A percentile compares a stretch with the other conserved stretches of the same genome.
phyloP scores from a whole-genome alignment of 2,329 filamentous ascomycete species.

The Trichoderma semiorbis region DNA sequence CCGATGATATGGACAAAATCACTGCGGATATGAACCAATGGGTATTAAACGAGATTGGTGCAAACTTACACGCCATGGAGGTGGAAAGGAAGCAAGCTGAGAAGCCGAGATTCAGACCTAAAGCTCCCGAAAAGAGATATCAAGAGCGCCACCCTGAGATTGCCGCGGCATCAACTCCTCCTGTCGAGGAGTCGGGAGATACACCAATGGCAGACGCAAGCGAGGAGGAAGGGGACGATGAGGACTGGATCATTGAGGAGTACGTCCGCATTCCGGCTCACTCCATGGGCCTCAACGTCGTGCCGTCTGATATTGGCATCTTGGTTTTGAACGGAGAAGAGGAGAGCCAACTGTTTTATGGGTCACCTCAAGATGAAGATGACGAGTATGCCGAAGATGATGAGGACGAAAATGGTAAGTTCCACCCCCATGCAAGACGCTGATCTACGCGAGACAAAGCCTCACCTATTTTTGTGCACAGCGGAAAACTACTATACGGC shows the following conservation, averaged over 20 bases:
- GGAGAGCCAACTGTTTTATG: slow-evolving; percentile 59
- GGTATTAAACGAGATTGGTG: slow-evolving; percentile 56
- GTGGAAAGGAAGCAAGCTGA: slow-evolving; percentile 36
- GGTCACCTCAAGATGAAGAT: slow-evolving; percentile 57
- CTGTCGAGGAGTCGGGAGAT: slow-evolving; percentile 22
- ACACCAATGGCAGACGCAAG: slow-evolving; percentile 39
- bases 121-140: slow-evolving; percentile 52
- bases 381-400: slow-evolving; percentile 58
- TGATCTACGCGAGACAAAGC: neutral
- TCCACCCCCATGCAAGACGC: neutral
- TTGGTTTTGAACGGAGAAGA: slow-evolving; percentile 56
- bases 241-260: slow-evolving; percentile 62
- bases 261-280: slow-evolving; percentile 59
- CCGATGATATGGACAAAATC: slow-evolving; percentile 47
- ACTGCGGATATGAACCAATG: slow-evolving; percentile 56
- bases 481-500: slow-evolving; percentile 76
- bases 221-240: slow-evolving; percentile 47
- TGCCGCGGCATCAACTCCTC: neutral
- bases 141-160: slow-evolving; percentile 52
- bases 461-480: slow-evolving; percentile 28
- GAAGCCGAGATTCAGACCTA: slow-evolving; percentile 51
- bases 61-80: slow-evolving; percentile 48
- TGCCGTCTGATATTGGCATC: slow-evolving; percentile 51
- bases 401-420: slow-evolving; percentile 62
- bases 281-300: slow-evolving; percentile 44